Evolutionary conservation across 2,329 filamentous ascomycete genomes (phyloP).

Genomic region (Ophiosphaerella narmari): DNA sequence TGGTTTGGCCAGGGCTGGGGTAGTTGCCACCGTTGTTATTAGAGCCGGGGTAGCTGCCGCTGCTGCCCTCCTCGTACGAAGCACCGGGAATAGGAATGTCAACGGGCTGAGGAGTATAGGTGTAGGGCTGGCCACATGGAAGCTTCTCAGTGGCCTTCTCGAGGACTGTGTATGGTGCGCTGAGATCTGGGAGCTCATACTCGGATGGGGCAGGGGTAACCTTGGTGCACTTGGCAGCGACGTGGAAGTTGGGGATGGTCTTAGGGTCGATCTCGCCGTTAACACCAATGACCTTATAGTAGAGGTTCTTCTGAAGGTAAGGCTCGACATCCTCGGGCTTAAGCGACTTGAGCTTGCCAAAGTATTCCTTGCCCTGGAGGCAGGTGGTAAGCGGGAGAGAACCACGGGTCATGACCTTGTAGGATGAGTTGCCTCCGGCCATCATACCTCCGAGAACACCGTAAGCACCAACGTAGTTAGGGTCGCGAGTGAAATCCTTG

Average conservation of each 20-base stretch:
- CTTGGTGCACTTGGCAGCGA: slow-evolving; percentile 37
- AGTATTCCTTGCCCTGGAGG: slow-evolving; percentile 39
- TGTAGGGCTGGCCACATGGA: slow-evolving; percentile 38
- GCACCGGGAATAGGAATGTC: slow-evolving; percentile 23
- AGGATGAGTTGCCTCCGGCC: slow-evolving; percentile 28
- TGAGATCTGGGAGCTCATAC: slow-evolving; percentile 36
- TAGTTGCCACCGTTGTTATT: slow-evolving; percentile 7
- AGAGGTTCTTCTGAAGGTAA: slow-evolving; percentile 42
- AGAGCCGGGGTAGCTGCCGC: background rate
- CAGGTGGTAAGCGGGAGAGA: slow-evolving; percentile 40
- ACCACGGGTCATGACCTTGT: slow-evolving; percentile 37
- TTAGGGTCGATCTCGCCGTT: slow-evolving; percentile 37
- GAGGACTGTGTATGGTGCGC: slow-evolving; percentile 32
- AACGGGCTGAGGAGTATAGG: slow-evolving; percentile 25
- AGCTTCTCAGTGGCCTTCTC: slow-evolving; percentile 31
- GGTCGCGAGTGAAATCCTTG: slow-evolving; percentile 32
- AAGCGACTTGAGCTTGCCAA: slow-evolving; percentile 37
- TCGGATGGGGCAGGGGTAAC: slow-evolving; percentile 30
- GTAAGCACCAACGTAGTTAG: slow-evolving; percentile 42
- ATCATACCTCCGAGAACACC: slow-evolving; percentile 37
- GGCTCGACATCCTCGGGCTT: slow-evolving; percentile 37
- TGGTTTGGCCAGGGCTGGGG: background rate
- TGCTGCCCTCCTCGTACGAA: slow-evolving; percentile 15
- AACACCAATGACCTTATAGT: slow-evolving; percentile 41
- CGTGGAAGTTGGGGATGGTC: slow-evolving; percentile 39